These are phyloP conservation scores for Coprinopsis cinerea DNA, from an alignment of 768 basidiomycete species.

Conservation along the genomic window DNA sequence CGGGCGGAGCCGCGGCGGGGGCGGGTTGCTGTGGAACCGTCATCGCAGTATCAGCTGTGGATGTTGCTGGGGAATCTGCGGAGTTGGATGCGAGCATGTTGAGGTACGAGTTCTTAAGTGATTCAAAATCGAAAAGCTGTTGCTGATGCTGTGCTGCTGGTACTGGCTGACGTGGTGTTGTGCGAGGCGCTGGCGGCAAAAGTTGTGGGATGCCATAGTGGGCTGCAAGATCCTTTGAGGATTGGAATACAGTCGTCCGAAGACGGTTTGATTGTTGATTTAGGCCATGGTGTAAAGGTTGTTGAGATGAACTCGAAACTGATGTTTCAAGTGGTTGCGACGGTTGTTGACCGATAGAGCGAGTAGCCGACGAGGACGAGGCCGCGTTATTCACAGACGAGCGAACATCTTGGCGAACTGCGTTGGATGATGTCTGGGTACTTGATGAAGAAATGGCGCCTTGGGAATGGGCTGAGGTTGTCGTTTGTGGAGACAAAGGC, in stretches of 20 bases:
- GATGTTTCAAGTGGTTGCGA: conserved; percentile 43
- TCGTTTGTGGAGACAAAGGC: conserved; percentile 33
- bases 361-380: conserved; percentile 32
- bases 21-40: conserved; percentile 19
- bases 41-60: conserved; percentile 23
- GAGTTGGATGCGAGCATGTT: conserved; percentile 58
- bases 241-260: conserved; percentile 60
- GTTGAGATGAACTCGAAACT: conserved; percentile 43
- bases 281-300: conserved; percentile 52
- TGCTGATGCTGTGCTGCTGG: conserved; percentile 23
- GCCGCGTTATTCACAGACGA: conserved; percentile 43
- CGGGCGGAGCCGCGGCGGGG: conserved; percentile 18
- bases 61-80: conserved; percentile 28
- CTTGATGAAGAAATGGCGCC: conserved; percentile 49
- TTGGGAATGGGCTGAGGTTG: conserved; percentile 23
- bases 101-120: conserved; percentile 58
- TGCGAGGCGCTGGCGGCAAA: conserved; percentile 63
- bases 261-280: conserved; percentile 50
- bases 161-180: conserved; percentile 44
- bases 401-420: conserved; percentile 41
- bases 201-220: conserved; percentile 77
- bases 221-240: conserved; percentile 61
- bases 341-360: conserved; percentile 30
- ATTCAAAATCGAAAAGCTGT: conserved; percentile 37
- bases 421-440: conserved; percentile 22